phyloP scores from a whole-genome alignment of 805 yeast genomes.

The Wickerhamomyces queroliae region DNA sequence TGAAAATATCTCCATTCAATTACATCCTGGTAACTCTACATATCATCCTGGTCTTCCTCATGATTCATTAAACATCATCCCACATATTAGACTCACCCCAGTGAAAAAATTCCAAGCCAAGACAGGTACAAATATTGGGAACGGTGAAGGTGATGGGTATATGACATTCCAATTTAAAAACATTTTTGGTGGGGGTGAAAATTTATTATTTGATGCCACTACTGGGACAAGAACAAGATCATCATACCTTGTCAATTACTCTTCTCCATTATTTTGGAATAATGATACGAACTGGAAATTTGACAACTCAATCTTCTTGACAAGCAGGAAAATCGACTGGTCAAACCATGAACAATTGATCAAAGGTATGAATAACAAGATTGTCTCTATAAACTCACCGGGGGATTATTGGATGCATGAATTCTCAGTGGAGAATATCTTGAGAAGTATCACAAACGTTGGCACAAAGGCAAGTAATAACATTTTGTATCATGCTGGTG shows the following conservation, averaged over 20 bases:
- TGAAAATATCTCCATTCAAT: conserved; percentile 32
- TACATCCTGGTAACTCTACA: conserved; percentile 18
- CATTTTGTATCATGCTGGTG: conserved; percentile 54
- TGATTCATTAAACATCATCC: conserved; percentile 21
- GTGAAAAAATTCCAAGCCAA: conserved; percentile 71
- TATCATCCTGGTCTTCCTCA: background rate
- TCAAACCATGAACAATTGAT: conserved; percentile 48
- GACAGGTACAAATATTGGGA: conserved; percentile 94
- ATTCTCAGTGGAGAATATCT: conserved; percentile 35
- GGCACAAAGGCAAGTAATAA: conserved; percentile 46
- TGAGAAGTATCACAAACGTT: conserved; percentile 36
- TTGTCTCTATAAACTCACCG: conserved; percentile 14
- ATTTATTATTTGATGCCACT: conserved; percentile 47
- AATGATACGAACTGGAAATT: conserved; percentile 45
- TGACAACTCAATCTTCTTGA: conserved; percentile 45
- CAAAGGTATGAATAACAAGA: conserved; percentile 35
- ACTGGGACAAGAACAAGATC: conserved; percentile 56
- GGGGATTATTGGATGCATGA: conserved; percentile 39
- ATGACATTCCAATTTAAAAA: conserved; percentile 63
- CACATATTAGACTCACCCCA: conserved; percentile 35
- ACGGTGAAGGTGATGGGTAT: conserved; percentile 96
- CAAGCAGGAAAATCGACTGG: conserved; percentile 46
- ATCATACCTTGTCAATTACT: conserved; percentile 45
- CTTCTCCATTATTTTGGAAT: conserved; percentile 36
- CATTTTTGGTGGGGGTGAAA: conserved; percentile 66